Evolutionary conservation across 257 asterid species (phyloP), one percentile per base, ranked within the genome.

Genomic region (Vinca minor): DNA sequence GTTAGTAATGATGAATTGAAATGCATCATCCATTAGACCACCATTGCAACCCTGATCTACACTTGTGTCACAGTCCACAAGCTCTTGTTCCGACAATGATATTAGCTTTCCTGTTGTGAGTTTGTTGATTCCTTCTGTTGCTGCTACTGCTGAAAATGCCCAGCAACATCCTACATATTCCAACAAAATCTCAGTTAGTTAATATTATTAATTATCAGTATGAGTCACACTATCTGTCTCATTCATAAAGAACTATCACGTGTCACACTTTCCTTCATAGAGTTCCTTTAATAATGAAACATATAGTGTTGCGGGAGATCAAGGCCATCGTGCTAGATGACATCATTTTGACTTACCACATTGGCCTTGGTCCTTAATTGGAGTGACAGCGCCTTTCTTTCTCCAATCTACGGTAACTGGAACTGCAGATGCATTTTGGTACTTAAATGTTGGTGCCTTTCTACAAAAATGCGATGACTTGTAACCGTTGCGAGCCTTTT

Each of bases 121-220:
- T 5, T 48, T 42, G 32, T 59, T 21, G 8, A 68, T 26, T 13
- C 72, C 67, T 59, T 68, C 67, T 17, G 20, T 39, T 5, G 73
- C 66, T 48, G 61, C 73, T 2, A 59, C 61, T 0, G 73, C 67
- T 35, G 73, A 68, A 44, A 69, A 69, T 9, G 68, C 73, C 73
- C 73, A 69, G 36, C 73, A 69, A 13, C 60, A 44, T 36, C 73
- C 73, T 69, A n/a, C 14, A 35, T n/a, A 4, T 21, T 38, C 10
- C 4, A 13, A 38, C 0, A 35, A 4, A 35, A 32, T 21, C 28
- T 2, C n/a, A n/a, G n/a, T n/a, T n/a, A 53, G 14, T 53, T 53
- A 53, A 4, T 4, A 21, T 23, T 21, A 52, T 4, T 34, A 7
- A 3, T 34, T 34, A 34, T 34, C n/a, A n/a, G n/a, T n/a, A n/a